These are phyloP conservation scores for Lactifluus piperatus DNA, from an alignment of 768 basidiomycete genomes.

Conservation along the genomic window DNA sequence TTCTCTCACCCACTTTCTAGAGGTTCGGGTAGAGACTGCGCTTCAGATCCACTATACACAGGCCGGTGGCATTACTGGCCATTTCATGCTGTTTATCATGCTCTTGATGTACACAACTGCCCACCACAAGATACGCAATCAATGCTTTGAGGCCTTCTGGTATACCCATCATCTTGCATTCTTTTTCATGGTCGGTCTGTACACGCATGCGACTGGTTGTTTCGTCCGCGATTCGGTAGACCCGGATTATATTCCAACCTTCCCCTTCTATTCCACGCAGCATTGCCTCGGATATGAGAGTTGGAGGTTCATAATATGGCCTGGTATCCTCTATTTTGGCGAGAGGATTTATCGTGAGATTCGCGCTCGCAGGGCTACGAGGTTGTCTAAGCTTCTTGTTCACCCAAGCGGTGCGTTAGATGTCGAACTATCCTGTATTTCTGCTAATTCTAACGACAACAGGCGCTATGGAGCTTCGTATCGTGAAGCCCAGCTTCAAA, in stretches of 20 bases:
- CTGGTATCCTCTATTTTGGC: slow-evolving; percentile 80
- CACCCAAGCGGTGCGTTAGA: slow-evolving; percentile 71
- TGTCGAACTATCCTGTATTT: not conserved
- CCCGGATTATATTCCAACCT: slow-evolving; percentile 58
- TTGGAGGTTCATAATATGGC: slow-evolving; percentile 91
- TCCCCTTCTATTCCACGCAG: slow-evolving; percentile 84
- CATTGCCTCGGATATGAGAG: slow-evolving; percentile 88
- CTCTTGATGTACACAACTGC: slow-evolving; percentile 88
- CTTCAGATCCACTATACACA: slow-evolving; percentile 83
- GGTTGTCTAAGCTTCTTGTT: slow-evolving; percentile 76
- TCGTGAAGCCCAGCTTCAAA: slow-evolving; percentile 85
- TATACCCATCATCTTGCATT: slow-evolving; percentile 93
- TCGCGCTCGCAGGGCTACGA: slow-evolving; percentile 68
- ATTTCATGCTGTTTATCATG: slow-evolving; percentile 94
- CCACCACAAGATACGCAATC: slow-evolving; percentile 76
- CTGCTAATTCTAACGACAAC: slow-evolving; percentile 7
- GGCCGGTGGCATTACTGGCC: slow-evolving; percentile 87
- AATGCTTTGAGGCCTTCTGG: slow-evolving; percentile 96
- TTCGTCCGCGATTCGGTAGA: slow-evolving; percentile 82
- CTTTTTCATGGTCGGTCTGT: slow-evolving; percentile 89
- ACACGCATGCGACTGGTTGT: slow-evolving; percentile 86
- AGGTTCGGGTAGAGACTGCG: slow-evolving; percentile 72
- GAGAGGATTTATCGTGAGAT: slow-evolving; percentile 82
- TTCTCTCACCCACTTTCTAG: slow-evolving; percentile 30
- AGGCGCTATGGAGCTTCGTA: slow-evolving; percentile 91